These are phyloP conservation scores for Crucihimalaya himalaica DNA, from an alignment of 345 rosid species.

Conservation along the genomic window DNA sequence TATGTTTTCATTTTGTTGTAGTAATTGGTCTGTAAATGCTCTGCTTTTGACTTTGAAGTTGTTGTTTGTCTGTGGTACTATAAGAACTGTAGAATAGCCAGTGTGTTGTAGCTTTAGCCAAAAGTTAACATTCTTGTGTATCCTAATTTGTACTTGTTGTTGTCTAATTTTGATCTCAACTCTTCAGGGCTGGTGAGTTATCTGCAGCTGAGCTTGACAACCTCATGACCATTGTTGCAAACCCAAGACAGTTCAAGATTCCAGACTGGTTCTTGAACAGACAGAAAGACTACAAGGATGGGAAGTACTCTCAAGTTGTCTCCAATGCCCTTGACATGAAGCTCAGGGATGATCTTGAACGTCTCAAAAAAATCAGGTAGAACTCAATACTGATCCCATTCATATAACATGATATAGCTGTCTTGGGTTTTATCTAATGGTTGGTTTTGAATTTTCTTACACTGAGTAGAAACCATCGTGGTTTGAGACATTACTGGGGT, in stretches of 20 bases:
- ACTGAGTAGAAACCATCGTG: conserved; percentile 79
- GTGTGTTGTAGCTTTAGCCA: background rate
- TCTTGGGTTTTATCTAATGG: background rate
- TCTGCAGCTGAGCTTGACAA: conserved; percentile 83
- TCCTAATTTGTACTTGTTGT: background rate
- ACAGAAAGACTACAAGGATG: conserved; percentile 93
- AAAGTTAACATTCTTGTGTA: background rate
- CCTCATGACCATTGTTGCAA: conserved; percentile 81
- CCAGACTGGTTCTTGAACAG: conserved; percentile 95
- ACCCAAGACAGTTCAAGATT: conserved; percentile 87
- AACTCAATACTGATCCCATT: background rate
- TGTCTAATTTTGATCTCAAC: background rate
- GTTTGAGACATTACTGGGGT: conserved; percentile 99
- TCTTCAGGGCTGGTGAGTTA: conserved; percentile 81
- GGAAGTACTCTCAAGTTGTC: conserved; percentile 84
- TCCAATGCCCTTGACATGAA: conserved; percentile 95
- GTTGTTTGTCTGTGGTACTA: background rate
- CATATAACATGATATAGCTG: background rate
- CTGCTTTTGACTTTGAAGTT: too few species aligned
- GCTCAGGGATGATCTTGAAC: conserved; percentile 93
- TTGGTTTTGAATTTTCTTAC: background rate
- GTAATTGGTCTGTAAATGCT: background rate
- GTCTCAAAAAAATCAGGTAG: conserved; percentile 89
- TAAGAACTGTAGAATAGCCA: background rate
- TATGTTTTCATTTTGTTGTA: background rate